Percentiles rank a stretch among this genome's conserved stretches.
phyloP scores from a whole-genome alignment of 169 alveolate genomes.

The Toxoplasma gondii region DNA sequence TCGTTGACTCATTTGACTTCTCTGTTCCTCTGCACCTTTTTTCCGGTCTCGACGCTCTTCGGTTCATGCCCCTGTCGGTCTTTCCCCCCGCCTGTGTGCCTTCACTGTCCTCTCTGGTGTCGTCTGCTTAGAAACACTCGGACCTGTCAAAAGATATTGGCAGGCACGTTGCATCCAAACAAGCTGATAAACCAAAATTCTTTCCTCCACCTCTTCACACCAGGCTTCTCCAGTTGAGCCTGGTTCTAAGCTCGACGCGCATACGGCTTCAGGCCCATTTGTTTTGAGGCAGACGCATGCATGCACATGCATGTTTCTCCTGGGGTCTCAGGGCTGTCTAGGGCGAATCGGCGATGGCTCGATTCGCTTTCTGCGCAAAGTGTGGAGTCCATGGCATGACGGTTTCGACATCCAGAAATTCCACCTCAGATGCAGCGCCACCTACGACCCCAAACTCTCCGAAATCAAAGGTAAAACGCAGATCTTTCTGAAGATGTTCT shows the following conservation, averaged over 20 bases:
- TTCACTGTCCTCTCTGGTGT: neutral
- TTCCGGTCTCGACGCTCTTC: neutral
- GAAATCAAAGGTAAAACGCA: conserved; percentile 34
- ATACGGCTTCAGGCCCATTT: too few species aligned
- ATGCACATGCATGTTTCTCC: too few species aligned
- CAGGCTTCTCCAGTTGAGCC: too few species aligned
- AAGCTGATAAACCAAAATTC: too few species aligned
- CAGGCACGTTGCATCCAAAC: neutral
- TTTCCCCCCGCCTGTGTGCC: neutral
- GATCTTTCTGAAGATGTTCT: too few species aligned
- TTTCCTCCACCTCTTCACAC: too few species aligned
- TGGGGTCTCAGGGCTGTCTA: conserved; percentile 48
- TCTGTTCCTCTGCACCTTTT: neutral
- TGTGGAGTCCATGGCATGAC: conserved; percentile 71
- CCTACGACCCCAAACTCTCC: conserved; percentile 32
- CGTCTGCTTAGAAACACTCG: neutral
- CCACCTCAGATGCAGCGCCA: conserved; percentile 67
- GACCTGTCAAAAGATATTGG: neutral
- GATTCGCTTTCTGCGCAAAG: conserved; percentile 62
- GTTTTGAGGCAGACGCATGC: too few species aligned
- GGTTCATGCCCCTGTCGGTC: neutral
- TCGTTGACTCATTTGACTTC: neutral
- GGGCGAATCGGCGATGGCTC: conserved; percentile 63
- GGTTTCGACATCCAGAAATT: conserved; percentile 64
- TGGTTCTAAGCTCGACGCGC: too few species aligned